Conservation (phyloP, 306 rosid genomes). For the Chamaecrista fasciculata region DNA sequence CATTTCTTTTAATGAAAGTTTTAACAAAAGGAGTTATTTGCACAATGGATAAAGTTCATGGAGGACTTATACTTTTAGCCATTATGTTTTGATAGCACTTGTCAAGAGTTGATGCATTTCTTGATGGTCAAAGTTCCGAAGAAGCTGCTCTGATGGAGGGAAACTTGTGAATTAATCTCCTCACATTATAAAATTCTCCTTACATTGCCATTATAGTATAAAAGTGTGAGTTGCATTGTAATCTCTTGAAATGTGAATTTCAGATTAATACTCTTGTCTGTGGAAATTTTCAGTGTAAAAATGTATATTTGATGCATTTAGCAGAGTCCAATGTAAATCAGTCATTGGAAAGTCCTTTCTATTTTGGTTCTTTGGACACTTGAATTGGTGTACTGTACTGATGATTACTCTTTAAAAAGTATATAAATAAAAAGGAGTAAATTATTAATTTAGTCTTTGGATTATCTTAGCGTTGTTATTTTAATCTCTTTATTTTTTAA, state of each 20-base stretch:
- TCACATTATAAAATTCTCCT: constrained; percentile 5
- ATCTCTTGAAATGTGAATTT: not conserved
- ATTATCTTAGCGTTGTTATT: too few relatives aligned
- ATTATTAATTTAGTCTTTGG: too few relatives aligned
- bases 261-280: not conserved
- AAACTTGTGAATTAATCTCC: not conserved
- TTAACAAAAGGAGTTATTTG: too few relatives aligned
- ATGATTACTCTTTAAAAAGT: too few relatives aligned
- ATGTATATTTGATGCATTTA: not conserved
- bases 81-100: not conserved
- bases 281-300: not conserved
- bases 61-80: too few relatives aligned
- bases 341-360: not conserved
- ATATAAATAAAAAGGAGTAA: too few relatives aligned
- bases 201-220: not conserved
- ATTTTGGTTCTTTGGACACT: not conserved
- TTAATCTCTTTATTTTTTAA: too few relatives aligned
- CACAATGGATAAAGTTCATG: too few relatives aligned
- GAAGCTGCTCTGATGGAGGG: not conserved
- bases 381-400: not conserved
- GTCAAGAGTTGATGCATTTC: not conserved
- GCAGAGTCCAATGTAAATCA: not conserved
- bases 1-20: too few relatives aligned
- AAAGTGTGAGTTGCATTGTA: not conserved
- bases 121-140: not conserved